These are phyloP conservation scores for Discostella pseudostelligera DNA, from an alignment of 108 stramenopile genomes.

Conservation along the genomic window DNA sequence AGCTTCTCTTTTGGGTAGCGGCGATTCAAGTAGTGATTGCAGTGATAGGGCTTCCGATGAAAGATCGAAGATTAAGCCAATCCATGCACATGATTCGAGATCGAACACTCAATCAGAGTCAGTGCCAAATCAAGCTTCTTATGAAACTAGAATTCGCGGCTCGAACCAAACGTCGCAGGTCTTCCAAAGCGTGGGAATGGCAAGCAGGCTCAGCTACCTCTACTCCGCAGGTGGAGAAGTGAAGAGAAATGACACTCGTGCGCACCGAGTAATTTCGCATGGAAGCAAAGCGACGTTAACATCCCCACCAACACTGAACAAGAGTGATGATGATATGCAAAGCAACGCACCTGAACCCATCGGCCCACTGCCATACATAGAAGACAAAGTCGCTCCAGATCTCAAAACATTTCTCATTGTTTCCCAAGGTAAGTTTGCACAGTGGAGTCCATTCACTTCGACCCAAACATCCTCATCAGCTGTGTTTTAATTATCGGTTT, in stretches of 20 bases:
- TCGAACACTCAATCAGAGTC: background rate
- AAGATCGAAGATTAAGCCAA: background rate
- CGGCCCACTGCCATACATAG: constrained; percentile 39
- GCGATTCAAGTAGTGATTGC: background rate
- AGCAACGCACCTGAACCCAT: constrained; percentile 2
- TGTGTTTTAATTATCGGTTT: background rate
- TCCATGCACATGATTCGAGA: background rate
- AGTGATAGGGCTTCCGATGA: background rate
- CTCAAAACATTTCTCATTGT: constrained; percentile 36
- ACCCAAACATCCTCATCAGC: background rate
- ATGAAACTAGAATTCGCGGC: background rate
- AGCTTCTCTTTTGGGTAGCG: constrained; percentile 13
- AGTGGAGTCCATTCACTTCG: background rate
- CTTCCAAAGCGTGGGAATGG: constrained; percentile 6
- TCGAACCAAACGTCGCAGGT: constrained; percentile 1
- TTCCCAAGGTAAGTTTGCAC: constrained; percentile 11
- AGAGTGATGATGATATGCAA: background rate
- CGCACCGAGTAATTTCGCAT: constrained; percentile 3
- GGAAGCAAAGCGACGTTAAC: background rate
- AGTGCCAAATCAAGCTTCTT: background rate
- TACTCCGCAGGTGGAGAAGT: background rate
- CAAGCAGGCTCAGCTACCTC: constrained; percentile 10
- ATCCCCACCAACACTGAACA: background rate
- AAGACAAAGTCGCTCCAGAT: constrained; percentile 25
- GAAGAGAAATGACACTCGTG: background rate